A percentile compares a stretch with the other conserved stretches of the same genome.
These are phyloP conservation scores for Glarea lozoyensis DNA, from an alignment of 495 filamentous ascomycete genomes.

Conservation along the genomic window DNA sequence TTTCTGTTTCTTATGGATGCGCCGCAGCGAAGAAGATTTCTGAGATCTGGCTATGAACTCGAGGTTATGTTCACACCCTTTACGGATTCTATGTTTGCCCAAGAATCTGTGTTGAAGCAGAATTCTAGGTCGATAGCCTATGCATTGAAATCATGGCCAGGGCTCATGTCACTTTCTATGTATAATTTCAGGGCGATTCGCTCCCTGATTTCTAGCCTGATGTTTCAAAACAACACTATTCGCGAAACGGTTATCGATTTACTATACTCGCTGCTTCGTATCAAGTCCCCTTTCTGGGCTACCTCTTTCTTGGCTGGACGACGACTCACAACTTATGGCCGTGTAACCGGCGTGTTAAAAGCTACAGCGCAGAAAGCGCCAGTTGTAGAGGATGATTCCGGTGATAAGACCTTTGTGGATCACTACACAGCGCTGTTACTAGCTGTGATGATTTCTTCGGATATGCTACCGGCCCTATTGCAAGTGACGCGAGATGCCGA, in stretches of 20 bases:
- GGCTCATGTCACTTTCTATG: conserved; percentile 75
- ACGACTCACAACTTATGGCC: conserved; percentile 85
- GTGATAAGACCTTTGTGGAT: conserved; percentile 74
- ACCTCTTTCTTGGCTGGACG: conserved; percentile 90
- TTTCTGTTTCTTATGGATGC: conserved; percentile 86
- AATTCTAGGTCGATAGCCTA: conserved; percentile 78
- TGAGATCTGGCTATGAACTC: conserved; percentile 70
- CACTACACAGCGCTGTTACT: conserved; percentile 90
- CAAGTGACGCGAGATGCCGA: conserved; percentile 60
- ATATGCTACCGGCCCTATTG: conserved; percentile 69
- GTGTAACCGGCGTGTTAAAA: conserved; percentile 85
- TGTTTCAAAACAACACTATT: conserved; percentile 58
- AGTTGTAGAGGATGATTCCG: conserved; percentile 48
- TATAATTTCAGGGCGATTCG: conserved; percentile 73
- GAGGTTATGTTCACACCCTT: conserved; percentile 81
- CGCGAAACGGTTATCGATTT: conserved; percentile 72
- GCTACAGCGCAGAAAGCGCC: conserved; percentile 39
- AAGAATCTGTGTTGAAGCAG: conserved; percentile 70
- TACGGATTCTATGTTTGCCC: conserved; percentile 67
- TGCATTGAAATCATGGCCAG: conserved; percentile 91
- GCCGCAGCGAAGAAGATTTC: conserved; percentile 67
- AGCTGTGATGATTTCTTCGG: conserved; percentile 75
- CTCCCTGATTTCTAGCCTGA: conserved; percentile 72
- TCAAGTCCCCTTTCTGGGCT: conserved; percentile 94
- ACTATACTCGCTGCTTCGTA: conserved; percentile 81